These are phyloP conservation scores for Lupinus albus DNA, from an alignment of 306 rosid species.

Conservation along the genomic window DNA sequence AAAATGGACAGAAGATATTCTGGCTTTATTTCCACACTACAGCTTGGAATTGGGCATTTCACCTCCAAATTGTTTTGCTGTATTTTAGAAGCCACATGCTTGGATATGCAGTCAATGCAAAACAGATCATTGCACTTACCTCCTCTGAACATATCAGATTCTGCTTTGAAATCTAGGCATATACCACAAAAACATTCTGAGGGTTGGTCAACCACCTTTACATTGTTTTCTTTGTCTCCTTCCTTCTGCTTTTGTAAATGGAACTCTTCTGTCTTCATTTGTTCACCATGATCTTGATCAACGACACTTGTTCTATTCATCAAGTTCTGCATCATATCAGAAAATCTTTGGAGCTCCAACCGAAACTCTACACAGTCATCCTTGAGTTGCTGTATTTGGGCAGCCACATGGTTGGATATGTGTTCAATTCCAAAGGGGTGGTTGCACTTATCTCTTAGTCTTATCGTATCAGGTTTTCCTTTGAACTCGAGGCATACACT, in stretches of 20 bases:
- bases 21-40: background rate
- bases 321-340: no score
- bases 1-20: background rate
- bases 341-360: no score
- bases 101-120: constrained; percentile 16
- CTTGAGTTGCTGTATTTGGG: background rate
- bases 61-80: background rate
- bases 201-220: background rate
- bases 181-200: constrained; percentile 14
- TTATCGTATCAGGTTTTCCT: background rate
- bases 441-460: background rate
- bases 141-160: background rate
- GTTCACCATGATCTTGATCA: no score
- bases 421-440: constrained; percentile 6
- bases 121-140: constrained; percentile 20
- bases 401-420: background rate
- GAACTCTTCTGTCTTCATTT: no score
- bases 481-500: constrained; percentile 26
- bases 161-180: constrained; percentile 14
- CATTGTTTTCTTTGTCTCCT: no score
- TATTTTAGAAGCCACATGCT: background rate
- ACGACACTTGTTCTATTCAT: no score
- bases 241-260: no score
- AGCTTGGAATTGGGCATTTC: constrained; percentile 24
- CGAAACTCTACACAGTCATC: no score